Evolutionary conservation across 768 basidiomycete genomes (phyloP).

Genomic region (Tylopilus vinaceipallidus): DNA sequence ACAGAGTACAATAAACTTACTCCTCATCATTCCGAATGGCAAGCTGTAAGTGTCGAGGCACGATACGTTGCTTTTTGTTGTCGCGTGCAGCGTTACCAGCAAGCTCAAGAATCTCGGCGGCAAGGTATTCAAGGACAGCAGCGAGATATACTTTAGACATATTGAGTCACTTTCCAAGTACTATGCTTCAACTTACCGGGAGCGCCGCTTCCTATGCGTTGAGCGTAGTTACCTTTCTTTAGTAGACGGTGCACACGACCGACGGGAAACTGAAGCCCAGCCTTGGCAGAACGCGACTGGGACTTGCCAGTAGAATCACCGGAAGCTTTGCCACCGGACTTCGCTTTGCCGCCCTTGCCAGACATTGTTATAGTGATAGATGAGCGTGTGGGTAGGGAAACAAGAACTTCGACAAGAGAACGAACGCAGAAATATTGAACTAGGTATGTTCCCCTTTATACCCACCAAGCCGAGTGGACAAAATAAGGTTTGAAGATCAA

Average conservation of each 20-base stretch:
- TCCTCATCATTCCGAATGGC: slow-evolving; percentile 66
- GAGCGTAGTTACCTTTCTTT: slow-evolving; percentile 59
- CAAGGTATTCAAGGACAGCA: slow-evolving; percentile 60
- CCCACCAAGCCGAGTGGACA: slow-evolving; percentile 7
- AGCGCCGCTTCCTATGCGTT: slow-evolving; percentile 55
- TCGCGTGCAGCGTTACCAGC: slow-evolving; percentile 56
- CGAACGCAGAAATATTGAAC: slow-evolving; percentile 8
- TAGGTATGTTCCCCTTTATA: slow-evolving; percentile 29
- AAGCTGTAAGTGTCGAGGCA: slow-evolving; percentile 63
- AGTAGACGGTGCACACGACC: slow-evolving; percentile 61
- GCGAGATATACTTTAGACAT: slow-evolving; percentile 50
- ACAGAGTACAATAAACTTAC: slow-evolving; percentile 12
- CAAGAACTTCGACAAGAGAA: too few species aligned
- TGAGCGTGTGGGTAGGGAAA: too few species aligned
- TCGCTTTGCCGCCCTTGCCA: slow-evolving; percentile 54
- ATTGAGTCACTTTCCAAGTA: background rate
- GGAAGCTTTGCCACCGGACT: slow-evolving; percentile 64
- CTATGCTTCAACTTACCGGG: slow-evolving; percentile 31
- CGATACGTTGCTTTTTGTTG: slow-evolving; percentile 62
- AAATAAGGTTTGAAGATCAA: slow-evolving; percentile 39
- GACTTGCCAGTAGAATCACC: slow-evolving; percentile 36
- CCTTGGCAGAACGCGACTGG: slow-evolving; percentile 39
- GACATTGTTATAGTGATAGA: slow-evolving; percentile 32
- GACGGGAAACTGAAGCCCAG: slow-evolving; percentile 48
- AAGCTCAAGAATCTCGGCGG: slow-evolving; percentile 62